These are phyloP conservation scores for Penicillium arizonense DNA, from an alignment of 495 filamentous ascomycete genomes.

Conservation along the genomic window DNA sequence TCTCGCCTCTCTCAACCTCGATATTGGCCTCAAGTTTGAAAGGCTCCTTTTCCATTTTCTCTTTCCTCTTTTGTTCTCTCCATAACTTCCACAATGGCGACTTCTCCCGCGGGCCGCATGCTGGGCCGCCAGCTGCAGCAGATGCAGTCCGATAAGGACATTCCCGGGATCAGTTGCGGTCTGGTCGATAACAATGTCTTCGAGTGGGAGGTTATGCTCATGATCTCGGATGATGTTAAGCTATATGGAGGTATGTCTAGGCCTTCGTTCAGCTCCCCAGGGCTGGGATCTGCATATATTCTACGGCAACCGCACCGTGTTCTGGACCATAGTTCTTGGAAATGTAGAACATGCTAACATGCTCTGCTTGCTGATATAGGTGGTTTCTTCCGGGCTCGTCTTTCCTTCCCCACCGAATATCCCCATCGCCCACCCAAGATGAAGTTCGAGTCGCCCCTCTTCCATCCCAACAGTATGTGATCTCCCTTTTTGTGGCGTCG, in stretches of 20 bases:
- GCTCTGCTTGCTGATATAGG: conserved; percentile 46
- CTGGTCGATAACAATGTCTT: conserved; percentile 89
- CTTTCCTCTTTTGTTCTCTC: not conserved
- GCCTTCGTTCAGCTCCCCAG: not conserved
- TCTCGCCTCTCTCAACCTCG: not conserved
- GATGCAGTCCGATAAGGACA: conserved; percentile 88
- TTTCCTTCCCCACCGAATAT: conserved; percentile 79
- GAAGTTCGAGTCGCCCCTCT: conserved; percentile 84
- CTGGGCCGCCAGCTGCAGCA: conserved; percentile 84
- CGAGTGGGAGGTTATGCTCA: conserved; percentile 98
- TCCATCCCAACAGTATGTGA: conserved; percentile 82
- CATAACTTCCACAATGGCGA: conserved; percentile 38
- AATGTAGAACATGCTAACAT: conserved; percentile 1
- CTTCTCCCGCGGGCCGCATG: conserved; percentile 65
- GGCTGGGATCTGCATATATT: too few relatives aligned
- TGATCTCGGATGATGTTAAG: conserved; percentile 96
- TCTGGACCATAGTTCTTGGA: too few relatives aligned
- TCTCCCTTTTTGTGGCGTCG: not conserved
- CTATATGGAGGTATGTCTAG: conserved; percentile 77
- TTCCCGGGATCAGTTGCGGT: conserved; percentile 91
- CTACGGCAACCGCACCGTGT: not conserved
- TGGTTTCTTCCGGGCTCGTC: conserved; percentile 81
- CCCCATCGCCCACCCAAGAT: conserved; percentile 89
- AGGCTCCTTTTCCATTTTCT: not conserved
- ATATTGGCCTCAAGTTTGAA: not conserved